Base-by-base conservation (phyloP, 2,329 filamentous ascomycete species). In the Sporothrix pallida region DNA sequence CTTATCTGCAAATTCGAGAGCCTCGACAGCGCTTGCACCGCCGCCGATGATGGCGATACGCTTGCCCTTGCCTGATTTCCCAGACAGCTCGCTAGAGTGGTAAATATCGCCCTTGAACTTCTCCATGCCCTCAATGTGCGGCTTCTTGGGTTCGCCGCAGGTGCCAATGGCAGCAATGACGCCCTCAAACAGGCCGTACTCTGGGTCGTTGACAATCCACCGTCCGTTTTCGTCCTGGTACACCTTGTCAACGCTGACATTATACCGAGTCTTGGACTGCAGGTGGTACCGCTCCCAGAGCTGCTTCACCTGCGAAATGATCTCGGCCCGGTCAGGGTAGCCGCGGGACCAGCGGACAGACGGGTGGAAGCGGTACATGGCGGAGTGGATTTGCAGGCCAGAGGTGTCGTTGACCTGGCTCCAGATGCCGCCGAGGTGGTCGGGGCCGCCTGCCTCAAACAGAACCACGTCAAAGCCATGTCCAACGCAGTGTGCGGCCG, bases 361-460 rank as follows among this genome's bases (percentile, higher is more conserved):
- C 0, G 94, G 94, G 77, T 95, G 92, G 80, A 97, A 97, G 26
- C 93, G 89, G 81, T 95, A 97, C 93, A 96, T 96, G 74, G 95
- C 81, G 23, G 90, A 93, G 80, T 97, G 93, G 26, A 97, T 95
- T 63, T 75, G 75, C 20, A 76, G 74, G 6, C 74, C 72, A 3
- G 75, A 75, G 2, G 75, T 75, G 67, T 75, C 74, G 68, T 76
- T 76, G 62, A 76, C 75, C 82, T 92, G 90, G 79, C 90, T 93
- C 93, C 93, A 95, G 48, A 95, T 95, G 0, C 93, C 93, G 17
- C 93, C 93, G 0, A 97, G 81, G 31, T 88, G 85, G 17, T 92
- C 86, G 76, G 89, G 85, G 3, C 86, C 81, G 0, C 92, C 91
- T 8, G 89, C 88, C 80, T 97, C 93, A 76, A 97, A 97, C 54